Evolutionary conservation across 192 early-diverging fungal species (phyloP).

Genomic region (Paraglomus occultum): DNA sequence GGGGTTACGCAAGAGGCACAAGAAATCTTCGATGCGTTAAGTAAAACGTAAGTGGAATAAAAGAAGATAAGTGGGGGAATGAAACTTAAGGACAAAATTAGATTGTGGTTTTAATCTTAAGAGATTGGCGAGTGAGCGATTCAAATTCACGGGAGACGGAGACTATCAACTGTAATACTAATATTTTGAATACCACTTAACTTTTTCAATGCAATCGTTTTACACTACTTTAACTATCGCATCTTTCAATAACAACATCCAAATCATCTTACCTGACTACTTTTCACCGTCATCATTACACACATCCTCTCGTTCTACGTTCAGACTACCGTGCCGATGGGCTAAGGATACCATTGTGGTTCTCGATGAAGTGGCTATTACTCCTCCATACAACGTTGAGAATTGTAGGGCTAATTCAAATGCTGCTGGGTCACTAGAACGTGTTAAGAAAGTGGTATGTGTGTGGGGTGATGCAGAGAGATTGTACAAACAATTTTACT

Average conservation of each 20-base stretch:
- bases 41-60: slow-evolving; percentile 60
- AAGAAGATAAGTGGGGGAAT: too few species aligned
- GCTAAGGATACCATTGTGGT: slow-evolving; percentile 70
- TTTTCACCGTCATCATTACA: neutral
- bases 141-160: neutral
- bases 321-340: slow-evolving; percentile 78
- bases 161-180: too few species aligned
- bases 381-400: slow-evolving; percentile 69
- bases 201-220: neutral
- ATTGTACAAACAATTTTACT: too few species aligned
- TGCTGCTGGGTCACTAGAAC: slow-evolving; percentile 56
- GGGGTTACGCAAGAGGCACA: slow-evolving; percentile 76
- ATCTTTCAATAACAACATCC: too few species aligned
- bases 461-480: neutral
- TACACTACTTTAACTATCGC: neutral
- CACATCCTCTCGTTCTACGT: neutral
- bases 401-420: slow-evolving; percentile 61
- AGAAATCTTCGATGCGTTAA: slow-evolving; percentile 76
- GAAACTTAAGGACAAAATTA: too few species aligned
- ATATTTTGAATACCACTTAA: neutral
- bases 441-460: slow-evolving; percentile 76
- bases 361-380: slow-evolving; percentile 76
- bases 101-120: neutral
- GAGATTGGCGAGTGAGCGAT: neutral
- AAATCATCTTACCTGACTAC: too few species aligned